Evolutionary conservation across 176 grass and related monocot genomes (phyloP), one percentile per base, ranked within the genome.

Genomic region (Dactylis glomerata): DNA sequence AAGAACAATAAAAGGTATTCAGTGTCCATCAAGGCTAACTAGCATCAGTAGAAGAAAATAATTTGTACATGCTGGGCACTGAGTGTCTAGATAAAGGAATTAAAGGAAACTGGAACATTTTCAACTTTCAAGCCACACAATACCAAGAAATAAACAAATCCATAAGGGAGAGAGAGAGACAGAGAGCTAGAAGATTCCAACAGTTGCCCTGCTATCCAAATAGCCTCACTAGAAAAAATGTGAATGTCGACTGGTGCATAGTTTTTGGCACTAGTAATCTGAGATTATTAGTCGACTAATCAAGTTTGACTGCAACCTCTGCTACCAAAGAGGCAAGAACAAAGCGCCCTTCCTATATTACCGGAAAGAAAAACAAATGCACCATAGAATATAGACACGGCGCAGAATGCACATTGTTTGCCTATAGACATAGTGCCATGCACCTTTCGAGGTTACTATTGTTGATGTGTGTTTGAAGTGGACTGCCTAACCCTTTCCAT

Each of bases 1-100:
- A 90, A 84, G 59, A 32, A 83, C 26, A 44, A 83, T 14, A 80
- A 75, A 42, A 76, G 17, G 4, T 62, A 31, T 61, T 88, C 38
- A 89, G 49, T 73, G 32, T 51, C 31, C 17, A 79, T 10, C 30
- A 73, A 51, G 8, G 3, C 20, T 20, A 65, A 88, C 32, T 40
- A 56, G 3, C 15, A 62, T 42, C 1, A 26, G 14, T 62, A 79
- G 9, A 87, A 74, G 24, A 84, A 70, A 84, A 31, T 36, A 4
- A 0, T 78, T 62, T 68, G 9, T 20, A 69, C 56, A 19, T 1
- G 38, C 11, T 17, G 36, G 22, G 65, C 40, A 11, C 3, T 23
- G 17, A 15, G 8, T 52, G 42, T 42, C 65, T 28, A 71, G 10
- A 71, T 69, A 41, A 68, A 77, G 20, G 44, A 20, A 32, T 32